Conservation (phyloP, 805 yeast genomes). For the Zygoascus flipseniorum region DNA sequence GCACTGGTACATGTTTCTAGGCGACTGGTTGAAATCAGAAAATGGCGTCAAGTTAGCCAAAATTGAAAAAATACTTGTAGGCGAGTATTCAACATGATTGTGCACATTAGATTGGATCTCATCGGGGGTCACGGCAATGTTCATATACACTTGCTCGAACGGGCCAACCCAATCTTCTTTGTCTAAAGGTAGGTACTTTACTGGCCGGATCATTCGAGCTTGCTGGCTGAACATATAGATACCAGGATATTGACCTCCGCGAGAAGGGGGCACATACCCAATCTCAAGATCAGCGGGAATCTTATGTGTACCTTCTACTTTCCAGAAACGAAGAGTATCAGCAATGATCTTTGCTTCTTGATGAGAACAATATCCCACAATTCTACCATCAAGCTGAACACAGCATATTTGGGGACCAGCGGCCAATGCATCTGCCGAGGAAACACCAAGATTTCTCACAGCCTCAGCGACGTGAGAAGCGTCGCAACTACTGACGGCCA, state of each 20-base stretch:
- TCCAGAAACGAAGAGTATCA: slow-evolving; percentile 86
- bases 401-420: slow-evolving; percentile 78
- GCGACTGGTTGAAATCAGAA: slow-evolving; percentile 97
- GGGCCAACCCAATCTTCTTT: slow-evolving; percentile 90
- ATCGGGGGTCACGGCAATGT: slow-evolving; percentile 87
- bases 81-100: slow-evolving; percentile 88
- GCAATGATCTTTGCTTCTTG: slow-evolving; percentile 80
- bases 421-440: slow-evolving; percentile 59
- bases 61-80: slow-evolving; percentile 89
- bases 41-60: slow-evolving; percentile 96
- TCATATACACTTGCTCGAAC: slow-evolving; percentile 95
- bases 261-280: slow-evolving; percentile 94
- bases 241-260: slow-evolving; percentile 97
- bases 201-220: slow-evolving; percentile 95
- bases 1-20: slow-evolving; percentile 99
- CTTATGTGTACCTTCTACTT: slow-evolving; percentile 70
- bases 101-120: slow-evolving; percentile 79
- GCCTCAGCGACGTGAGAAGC: slow-evolving; percentile 62
- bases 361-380: slow-evolving; percentile 92
- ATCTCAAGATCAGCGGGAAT: slow-evolving; percentile 83
- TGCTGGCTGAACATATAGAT: slow-evolving; percentile 83
- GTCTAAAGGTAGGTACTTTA: slow-evolving; percentile 76
- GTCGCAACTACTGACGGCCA: slow-evolving; percentile 70
- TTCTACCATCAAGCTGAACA: slow-evolving; percentile 86
- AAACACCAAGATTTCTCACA: slow-evolving; percentile 64